A percentile compares a stretch with the other conserved stretches of the same genome.
These are phyloP conservation scores for Rhododendron ferrugineum DNA, from an alignment of 148 eudicot genomes.

Conservation along the genomic window DNA sequence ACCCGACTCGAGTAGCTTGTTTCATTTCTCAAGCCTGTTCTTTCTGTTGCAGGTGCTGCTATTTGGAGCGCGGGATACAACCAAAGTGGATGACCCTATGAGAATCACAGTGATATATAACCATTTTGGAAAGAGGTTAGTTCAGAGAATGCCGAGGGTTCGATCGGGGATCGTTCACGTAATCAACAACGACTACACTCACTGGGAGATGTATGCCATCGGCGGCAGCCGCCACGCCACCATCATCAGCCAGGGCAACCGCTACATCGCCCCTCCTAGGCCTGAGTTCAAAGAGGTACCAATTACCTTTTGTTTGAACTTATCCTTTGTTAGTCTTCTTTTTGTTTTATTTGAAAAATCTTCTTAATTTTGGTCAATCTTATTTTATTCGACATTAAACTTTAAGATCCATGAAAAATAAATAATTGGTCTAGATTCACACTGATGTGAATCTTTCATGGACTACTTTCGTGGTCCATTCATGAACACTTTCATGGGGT, in stretches of 20 bases:
- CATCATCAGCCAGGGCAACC: conserved; percentile 48
- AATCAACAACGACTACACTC: conserved; percentile 56
- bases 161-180: conserved; percentile 41
- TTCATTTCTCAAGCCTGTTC: too few relatives aligned
- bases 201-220: conserved; percentile 54
- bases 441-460: too few relatives aligned
- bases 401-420: too few relatives aligned
- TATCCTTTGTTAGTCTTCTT: too few relatives aligned
- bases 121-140: conserved; percentile 49
- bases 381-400: too few relatives aligned
- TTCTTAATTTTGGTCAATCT: not conserved
- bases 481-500: too few relatives aligned
- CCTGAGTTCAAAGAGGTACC: conserved; percentile 1
- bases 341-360: too few relatives aligned
- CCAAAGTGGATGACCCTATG: conserved; percentile 15
- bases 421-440: too few relatives aligned
- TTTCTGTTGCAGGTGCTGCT: conserved; percentile 36
- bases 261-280: conserved; percentile 17
- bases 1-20: not conserved
- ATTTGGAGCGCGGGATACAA: conserved; percentile 28
- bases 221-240: conserved; percentile 48
- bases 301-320: not conserved
- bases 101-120: conserved; percentile 44
- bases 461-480: too few relatives aligned
- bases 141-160: conserved; percentile 54